Evolutionary conservation across 257 asterid species (phyloP).

Genomic region (Nicotiana paniculata): DNA sequence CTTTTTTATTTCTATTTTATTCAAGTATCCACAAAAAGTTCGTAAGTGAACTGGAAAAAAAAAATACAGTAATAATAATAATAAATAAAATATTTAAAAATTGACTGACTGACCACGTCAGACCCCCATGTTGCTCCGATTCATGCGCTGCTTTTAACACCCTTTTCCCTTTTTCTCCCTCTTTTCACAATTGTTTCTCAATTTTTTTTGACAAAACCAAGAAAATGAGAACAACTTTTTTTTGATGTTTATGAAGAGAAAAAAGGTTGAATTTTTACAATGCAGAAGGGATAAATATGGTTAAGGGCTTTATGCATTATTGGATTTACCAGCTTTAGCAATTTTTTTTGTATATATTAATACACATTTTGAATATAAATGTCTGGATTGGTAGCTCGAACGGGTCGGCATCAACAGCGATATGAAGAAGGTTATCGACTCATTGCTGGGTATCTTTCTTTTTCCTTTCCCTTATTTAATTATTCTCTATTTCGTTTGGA

Average conservation of each 20-base stretch:
- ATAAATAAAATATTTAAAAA: not conserved
- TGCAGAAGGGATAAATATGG: not conserved
- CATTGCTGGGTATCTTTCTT: constrained; percentile 57
- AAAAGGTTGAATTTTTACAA: not conserved
- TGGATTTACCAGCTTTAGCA: not conserved
- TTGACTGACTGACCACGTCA: constrained; percentile 10
- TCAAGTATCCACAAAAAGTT: too few species aligned
- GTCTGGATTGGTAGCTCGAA: constrained; percentile 94
- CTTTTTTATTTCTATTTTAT: too few species aligned
- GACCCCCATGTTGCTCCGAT: constrained; percentile 39
- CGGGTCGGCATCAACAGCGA: constrained; percentile 89
- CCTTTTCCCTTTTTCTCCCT: not conserved
- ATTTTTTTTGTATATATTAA: not conserved
- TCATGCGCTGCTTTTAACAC: constrained; percentile 35
- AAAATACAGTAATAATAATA: too few species aligned
- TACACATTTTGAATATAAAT: constrained; percentile 30
- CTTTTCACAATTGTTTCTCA: not conserved
- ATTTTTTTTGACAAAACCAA: constrained; percentile 10
- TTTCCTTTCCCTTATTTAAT: not conserved
- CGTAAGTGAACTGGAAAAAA: too few species aligned
- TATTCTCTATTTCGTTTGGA: constrained; percentile 25
- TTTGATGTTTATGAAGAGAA: not conserved
- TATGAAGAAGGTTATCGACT: constrained; percentile 82
- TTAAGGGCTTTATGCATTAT: not conserved
- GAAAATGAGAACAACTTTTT: not conserved